Base-by-base conservation (phyloP, 306 rosid species). In the Prunus campanulata region DNA sequence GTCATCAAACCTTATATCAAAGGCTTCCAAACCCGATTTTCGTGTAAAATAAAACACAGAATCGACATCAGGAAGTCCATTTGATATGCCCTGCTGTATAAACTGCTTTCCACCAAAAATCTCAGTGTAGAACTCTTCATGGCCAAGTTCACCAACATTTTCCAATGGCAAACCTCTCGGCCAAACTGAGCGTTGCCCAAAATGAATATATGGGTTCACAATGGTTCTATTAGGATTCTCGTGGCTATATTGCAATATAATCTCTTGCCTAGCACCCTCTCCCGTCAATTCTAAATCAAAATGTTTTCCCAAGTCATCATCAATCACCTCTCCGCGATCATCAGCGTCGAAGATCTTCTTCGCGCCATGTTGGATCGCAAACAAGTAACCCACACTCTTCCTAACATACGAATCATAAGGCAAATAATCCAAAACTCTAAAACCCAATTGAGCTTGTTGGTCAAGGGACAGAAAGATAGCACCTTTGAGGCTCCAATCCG, bases 101-200 rank as follows among this genome's bases (percentile, higher is more conserved):
- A 88, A 95, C 84, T 95, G 99, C 70, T 87, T 91, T n/a, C 99
- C 99, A 71, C 93, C 96, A 79, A 87, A 91, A 10, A 92, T 87
- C 78, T 95, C 88, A 25, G 99, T 95, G 81, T 95, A 92, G 74
- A 85, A 95, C 74, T 89, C 97, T 56, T 95, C 99, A 84, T 91
- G 99, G 35, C 83, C 86, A 82, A 95, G 65, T 48, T 88, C 99
- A 62, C 99, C 99, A 0, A 88, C 99, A 47, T 91, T 92, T 77
- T 92, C 99, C 88, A 95, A 82, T 0, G 99, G 99, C 82, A 95
- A 69, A 25, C 99, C 99, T 77, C 99, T 88, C 35, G 99, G 99
- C 99, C 99, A 95, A 66, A 95, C 97, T 0, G 99, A 92, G 66
- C 99, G 85, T 78, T 95, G 99, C 76, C 99, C 99, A 48, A 95